phyloP scores from a whole-genome alignment of 176 grass and related monocot genomes.

The Triticum dicoccoides region DNA sequence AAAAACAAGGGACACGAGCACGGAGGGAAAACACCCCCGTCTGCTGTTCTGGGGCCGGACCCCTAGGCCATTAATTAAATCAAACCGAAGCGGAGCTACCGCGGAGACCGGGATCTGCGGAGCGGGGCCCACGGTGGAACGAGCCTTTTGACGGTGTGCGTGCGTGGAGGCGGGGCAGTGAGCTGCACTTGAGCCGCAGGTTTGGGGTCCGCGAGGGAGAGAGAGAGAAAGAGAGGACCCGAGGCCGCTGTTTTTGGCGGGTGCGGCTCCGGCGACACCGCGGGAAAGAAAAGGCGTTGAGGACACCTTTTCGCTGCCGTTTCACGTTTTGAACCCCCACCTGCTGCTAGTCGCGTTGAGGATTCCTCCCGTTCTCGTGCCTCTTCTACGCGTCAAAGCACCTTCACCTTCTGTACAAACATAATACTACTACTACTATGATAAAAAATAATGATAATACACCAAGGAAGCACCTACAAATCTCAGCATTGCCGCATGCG shows the following conservation, averaged over 20 bases:
- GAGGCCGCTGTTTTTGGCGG: slow-evolving; percentile 38
- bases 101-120: background rate
- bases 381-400: too few species aligned
- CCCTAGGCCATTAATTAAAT: background rate
- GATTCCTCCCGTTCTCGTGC: background rate
- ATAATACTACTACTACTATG: too few species aligned
- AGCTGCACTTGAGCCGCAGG: slow-evolving; percentile 9
- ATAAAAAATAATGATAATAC: too few species aligned
- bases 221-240: background rate
- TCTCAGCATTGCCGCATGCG: background rate
- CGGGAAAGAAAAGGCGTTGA: background rate
- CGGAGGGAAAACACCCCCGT: background rate
- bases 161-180: background rate
- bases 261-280: background rate
- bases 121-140: background rate
- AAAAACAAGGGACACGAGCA: too few species aligned
- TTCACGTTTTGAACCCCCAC: background rate
- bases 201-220: slow-evolving; percentile 48
- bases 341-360: too few species aligned
- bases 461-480: background rate
- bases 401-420: too few species aligned
- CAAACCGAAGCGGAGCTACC: background rate
- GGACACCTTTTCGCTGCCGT: background rate
- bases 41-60: background rate
- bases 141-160: background rate